These are phyloP conservation scores for Cyberlindnera sargentensis DNA, from an alignment of 805 yeast species.

Conservation along the genomic window DNA sequence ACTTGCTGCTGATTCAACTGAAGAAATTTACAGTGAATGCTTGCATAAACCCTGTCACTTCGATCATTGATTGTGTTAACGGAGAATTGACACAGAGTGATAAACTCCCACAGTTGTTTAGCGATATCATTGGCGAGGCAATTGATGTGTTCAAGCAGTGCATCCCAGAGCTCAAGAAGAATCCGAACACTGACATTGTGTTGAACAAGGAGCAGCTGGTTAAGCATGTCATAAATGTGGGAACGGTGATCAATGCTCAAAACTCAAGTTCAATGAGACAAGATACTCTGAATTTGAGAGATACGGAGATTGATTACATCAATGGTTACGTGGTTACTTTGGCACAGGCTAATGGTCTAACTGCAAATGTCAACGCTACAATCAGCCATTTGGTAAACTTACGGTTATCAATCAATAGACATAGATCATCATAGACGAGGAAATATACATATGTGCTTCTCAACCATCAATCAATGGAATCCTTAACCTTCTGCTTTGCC, in stretches of 20 bases:
- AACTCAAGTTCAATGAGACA: slow-evolving; percentile 50
- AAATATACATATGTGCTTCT: too few relatives aligned
- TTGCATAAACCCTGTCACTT: slow-evolving; percentile 79
- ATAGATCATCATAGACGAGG: slow-evolving; percentile 1
- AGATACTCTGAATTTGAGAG: slow-evolving; percentile 46
- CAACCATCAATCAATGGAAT: not conserved
- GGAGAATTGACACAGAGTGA: slow-evolving; percentile 58
- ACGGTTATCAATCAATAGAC: slow-evolving; percentile 21
- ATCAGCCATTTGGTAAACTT: slow-evolving; percentile 28
- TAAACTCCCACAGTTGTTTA: slow-evolving; percentile 31
- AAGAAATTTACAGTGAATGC: slow-evolving; percentile 76
- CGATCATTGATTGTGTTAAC: slow-evolving; percentile 69
- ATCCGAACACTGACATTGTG: slow-evolving; percentile 13
- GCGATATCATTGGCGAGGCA: slow-evolving; percentile 28
- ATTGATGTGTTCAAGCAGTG: slow-evolving; percentile 25
- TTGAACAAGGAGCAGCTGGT: slow-evolving; percentile 29
- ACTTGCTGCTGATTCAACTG: slow-evolving; percentile 52
- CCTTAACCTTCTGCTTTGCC: slow-evolving; percentile 7
- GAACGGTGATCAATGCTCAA: slow-evolving; percentile 39
- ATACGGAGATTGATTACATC: slow-evolving; percentile 74
- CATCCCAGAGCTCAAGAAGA: slow-evolving; percentile 24
- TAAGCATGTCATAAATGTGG: slow-evolving; percentile 31
- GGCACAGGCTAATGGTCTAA: slow-evolving; percentile 38
- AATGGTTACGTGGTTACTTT: slow-evolving; percentile 69
- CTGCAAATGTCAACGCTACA: slow-evolving; percentile 27